These are phyloP conservation scores for Pyrus betulifolia DNA, from an alignment of 306 rosid species.

Conservation along the genomic window DNA sequence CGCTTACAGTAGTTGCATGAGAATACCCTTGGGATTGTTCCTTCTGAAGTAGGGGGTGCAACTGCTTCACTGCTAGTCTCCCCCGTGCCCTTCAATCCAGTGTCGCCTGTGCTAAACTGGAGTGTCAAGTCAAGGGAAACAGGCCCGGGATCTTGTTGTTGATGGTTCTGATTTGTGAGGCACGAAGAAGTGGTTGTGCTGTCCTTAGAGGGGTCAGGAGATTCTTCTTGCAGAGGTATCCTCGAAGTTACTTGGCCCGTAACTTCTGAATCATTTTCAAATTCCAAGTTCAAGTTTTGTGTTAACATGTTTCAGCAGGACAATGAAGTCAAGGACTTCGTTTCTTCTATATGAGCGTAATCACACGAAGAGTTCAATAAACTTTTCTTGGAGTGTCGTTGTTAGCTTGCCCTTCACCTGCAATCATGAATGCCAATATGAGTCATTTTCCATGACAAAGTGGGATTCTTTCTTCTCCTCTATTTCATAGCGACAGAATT, in stretches of 20 bases:
- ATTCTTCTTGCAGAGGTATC: slow-evolving; percentile 32
- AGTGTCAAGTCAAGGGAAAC: slow-evolving; percentile 61
- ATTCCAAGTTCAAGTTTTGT: slow-evolving; percentile 53
- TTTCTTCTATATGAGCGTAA: slow-evolving; percentile 9
- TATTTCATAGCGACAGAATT: not conserved
- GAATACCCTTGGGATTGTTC: slow-evolving; percentile 54
- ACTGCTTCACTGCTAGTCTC: slow-evolving; percentile 36
- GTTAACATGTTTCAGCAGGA: slow-evolving; percentile 38
- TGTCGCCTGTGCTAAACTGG: slow-evolving; percentile 34
- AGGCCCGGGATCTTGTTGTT: slow-evolving; percentile 27
- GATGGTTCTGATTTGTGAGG: slow-evolving; percentile 35
- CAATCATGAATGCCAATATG: not conserved
- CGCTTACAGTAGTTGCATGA: slow-evolving; percentile 82
- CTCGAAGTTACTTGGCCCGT: slow-evolving; percentile 43
- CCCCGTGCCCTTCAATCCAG: slow-evolving; percentile 32
- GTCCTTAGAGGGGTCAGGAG: slow-evolving; percentile 44
- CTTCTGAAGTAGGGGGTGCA: slow-evolving; percentile 29
- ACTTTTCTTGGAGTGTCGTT: slow-evolving; percentile 1
- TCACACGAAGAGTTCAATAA: slow-evolving; percentile 7
- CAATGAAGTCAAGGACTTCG: slow-evolving; percentile 12
- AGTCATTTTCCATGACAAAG: slow-evolving; percentile 9
- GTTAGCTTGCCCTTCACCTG: slow-evolving; percentile 29
- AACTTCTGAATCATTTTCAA: slow-evolving; percentile 36
- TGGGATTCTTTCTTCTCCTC: not conserved
- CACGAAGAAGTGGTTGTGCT: slow-evolving; percentile 44